Evolutionary conservation across 805 yeast species (phyloP).

Genomic region (Wickerhamomyces mucosus): DNA sequence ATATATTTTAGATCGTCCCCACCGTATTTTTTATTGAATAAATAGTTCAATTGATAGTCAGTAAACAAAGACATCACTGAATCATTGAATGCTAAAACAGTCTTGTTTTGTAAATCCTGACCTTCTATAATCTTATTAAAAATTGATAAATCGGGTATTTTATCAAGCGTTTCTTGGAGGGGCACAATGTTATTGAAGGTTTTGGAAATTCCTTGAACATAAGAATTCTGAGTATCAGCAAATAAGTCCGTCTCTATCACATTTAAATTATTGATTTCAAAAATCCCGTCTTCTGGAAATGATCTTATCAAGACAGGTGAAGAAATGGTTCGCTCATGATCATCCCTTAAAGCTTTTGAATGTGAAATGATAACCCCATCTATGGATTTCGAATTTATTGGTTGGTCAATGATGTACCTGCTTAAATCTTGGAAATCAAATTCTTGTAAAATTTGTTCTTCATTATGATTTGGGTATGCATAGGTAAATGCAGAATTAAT

Average conservation of each 20-base stretch:
- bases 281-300: conserved; percentile 8
- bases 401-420: conserved; percentile 9
- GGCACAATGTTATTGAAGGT: conserved; percentile 28
- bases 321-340: conserved; percentile 3
- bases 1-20: conserved; percentile 18
- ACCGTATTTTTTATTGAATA: conserved; percentile 23
- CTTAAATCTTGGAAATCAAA: conserved; percentile 7
- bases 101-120: conserved; percentile 23
- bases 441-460: conserved; percentile 1
- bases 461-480: conserved; percentile 1
- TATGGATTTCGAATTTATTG: conserved; percentile 6
- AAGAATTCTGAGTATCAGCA: conserved; percentile 56
- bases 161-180: conserved; percentile 27
- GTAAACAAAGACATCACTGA: conserved; percentile 25
- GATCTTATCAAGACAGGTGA: conserved; percentile 23
- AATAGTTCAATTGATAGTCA: conserved; percentile 36
- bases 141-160: background rate
- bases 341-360: conserved; percentile 9
- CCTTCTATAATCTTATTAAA: conserved; percentile 1
- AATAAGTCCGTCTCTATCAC: conserved; percentile 47
- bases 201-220: conserved; percentile 53
- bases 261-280: conserved; percentile 31
- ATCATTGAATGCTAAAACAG: conserved; percentile 40
- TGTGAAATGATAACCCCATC: conserved; percentile 7
- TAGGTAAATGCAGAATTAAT: conserved; percentile 63